phyloP scores from a whole-genome alignment of 345 rosid species.

The Nasturtium officinale region DNA sequence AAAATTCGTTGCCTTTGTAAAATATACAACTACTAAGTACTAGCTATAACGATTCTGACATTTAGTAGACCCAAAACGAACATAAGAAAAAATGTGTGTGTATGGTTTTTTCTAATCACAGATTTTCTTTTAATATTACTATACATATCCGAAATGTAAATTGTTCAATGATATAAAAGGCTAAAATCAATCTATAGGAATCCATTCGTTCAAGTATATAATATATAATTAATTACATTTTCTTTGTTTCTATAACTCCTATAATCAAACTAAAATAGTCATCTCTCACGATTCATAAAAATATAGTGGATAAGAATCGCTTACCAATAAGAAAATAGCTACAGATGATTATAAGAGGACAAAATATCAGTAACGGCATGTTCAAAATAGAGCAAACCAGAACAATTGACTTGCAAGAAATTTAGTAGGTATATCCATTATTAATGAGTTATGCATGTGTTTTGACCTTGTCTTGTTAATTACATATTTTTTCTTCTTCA shows the following conservation, averaged over 20 bases:
- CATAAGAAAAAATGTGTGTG: background rate
- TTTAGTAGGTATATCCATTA: too few relatives aligned
- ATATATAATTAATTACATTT: too few relatives aligned
- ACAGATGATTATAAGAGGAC: background rate
- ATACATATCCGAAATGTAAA: background rate
- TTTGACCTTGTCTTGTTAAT: too few relatives aligned
- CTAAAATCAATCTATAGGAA: background rate
- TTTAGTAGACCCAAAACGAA: background rate
- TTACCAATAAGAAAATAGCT: background rate
- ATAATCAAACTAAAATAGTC: too few relatives aligned
- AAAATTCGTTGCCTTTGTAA: background rate
- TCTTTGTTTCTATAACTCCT: background rate
- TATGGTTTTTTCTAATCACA: background rate
- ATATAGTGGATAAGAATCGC: background rate
- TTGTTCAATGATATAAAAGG: background rate
- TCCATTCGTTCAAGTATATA: background rate
- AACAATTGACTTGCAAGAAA: background rate
- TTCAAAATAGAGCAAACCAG: background rate
- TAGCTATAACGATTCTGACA: slow-evolving; percentile 5
- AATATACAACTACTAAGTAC: slow-evolving; percentile 5
- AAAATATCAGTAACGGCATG: background rate
- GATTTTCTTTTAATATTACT: background rate
- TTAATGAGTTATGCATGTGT: too few relatives aligned
- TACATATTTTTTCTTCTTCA: too few relatives aligned
- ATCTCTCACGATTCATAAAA: background rate